phyloP scores from a whole-genome alignment of 2,329 filamentous ascomycete genomes.

The Cladophialophora exuberans region DNA sequence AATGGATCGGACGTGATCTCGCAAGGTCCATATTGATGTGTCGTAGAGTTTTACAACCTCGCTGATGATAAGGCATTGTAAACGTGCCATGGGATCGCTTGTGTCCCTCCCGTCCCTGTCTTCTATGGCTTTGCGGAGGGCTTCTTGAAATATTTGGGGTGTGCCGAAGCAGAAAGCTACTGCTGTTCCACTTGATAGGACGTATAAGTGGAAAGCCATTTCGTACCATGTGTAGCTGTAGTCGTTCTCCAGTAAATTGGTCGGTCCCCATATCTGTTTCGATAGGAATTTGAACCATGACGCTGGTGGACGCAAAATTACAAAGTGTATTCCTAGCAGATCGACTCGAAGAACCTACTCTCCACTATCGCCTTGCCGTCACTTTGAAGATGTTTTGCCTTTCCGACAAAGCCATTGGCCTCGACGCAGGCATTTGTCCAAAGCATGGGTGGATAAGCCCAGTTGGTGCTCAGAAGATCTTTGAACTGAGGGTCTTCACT shows the following conservation, averaged over 20 bases:
- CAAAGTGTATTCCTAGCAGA: not conserved
- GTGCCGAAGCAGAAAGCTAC: slow-evolving; percentile 25
- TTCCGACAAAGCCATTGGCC: slow-evolving; percentile 23
- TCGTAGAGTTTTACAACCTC: slow-evolving; percentile 35
- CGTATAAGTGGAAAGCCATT: slow-evolving; percentile 31
- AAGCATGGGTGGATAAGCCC: slow-evolving; percentile 19
- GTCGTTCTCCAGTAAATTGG: not conserved
- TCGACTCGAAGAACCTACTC: slow-evolving; percentile 6
- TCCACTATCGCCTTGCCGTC: slow-evolving; percentile 13
- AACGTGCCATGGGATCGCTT: slow-evolving; percentile 9
- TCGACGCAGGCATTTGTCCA: slow-evolving; percentile 18
- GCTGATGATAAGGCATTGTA: slow-evolving; percentile 34
- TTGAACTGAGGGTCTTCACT: not conserved
- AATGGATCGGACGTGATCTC: slow-evolving; percentile 36
- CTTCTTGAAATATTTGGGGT: slow-evolving; percentile 10
- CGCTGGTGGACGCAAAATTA: slow-evolving; percentile 16
- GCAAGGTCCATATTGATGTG: slow-evolving; percentile 37
- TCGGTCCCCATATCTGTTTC: slow-evolving; percentile 21
- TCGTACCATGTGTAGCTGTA: slow-evolving; percentile 31
- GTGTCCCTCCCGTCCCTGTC: not conserved
- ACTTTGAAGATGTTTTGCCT: not conserved
- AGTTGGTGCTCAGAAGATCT: slow-evolving; percentile 10
- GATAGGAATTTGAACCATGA: slow-evolving; percentile 34
- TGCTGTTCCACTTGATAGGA: slow-evolving; percentile 2
- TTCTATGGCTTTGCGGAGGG: slow-evolving; percentile 12